Percentiles rank a stretch among this genome's conserved stretches.
These are phyloP conservation scores for Thamnidium elegans DNA, from an alignment of 192 early-diverging fungal genomes.

Conservation along the genomic window DNA sequence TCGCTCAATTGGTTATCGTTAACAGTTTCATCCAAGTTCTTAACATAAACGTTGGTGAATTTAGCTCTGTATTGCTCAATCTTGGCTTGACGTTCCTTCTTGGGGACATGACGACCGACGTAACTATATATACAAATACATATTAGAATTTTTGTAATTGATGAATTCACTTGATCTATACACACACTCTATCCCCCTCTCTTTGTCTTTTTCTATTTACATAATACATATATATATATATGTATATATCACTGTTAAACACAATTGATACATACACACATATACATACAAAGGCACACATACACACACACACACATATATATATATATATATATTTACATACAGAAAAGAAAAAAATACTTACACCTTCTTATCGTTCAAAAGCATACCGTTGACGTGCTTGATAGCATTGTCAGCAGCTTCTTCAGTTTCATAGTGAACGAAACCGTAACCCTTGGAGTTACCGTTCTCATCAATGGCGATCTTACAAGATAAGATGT, in stretches of 20 bases:
- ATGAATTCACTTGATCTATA: neutral
- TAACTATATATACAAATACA: neutral
- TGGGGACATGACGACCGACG: conserved; percentile 90
- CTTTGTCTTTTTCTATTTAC: neutral
- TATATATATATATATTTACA: no score
- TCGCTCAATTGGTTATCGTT: conserved; percentile 73
- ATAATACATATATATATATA: no score
- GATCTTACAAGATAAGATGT: conserved; percentile 97
- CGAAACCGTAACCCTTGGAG: conserved; percentile 96
- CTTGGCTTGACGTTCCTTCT: conserved; percentile 89
- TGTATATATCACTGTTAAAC: no score
- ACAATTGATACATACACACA: no score
- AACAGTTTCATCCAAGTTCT: conserved; percentile 87
- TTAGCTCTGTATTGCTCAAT: conserved; percentile 84
- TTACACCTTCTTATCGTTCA: conserved; percentile 95
- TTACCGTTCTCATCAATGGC: conserved; percentile 73
- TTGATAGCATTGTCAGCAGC: conserved; percentile 93
- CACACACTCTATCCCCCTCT: neutral
- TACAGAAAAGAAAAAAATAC: neutral
- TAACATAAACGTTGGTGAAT: conserved; percentile 98
- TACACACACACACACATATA: neutral
- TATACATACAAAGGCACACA: no score
- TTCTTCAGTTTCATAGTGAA: conserved; percentile 96
- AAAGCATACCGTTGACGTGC: conserved; percentile 98
- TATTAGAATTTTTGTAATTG: no score